Percentiles rank a stretch among this genome's conserved stretches.
phyloP scores from a whole-genome alignment of 306 rosid species.

The Cicer judaicum region DNA sequence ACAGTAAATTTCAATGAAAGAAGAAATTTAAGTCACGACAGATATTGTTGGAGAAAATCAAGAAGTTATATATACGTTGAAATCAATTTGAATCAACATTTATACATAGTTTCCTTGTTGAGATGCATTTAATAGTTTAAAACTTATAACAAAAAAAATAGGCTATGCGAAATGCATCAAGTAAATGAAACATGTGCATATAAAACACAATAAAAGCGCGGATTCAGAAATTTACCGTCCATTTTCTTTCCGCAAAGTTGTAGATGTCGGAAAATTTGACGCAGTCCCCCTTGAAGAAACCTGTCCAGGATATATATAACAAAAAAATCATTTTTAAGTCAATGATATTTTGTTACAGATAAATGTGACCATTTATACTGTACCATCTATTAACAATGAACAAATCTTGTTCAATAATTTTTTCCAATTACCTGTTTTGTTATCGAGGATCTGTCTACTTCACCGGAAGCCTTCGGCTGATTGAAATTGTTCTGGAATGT shows the following conservation, averaged over 20 bases:
- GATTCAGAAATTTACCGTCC: constrained; percentile 62
- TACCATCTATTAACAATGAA: constrained; percentile 29
- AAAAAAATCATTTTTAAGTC: constrained; percentile 26
- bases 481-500: constrained; percentile 76
- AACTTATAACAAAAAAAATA: constrained; percentile 9
- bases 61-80: not conserved
- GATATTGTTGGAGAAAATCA: constrained; percentile 23
- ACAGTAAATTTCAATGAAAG: constrained; percentile 17
- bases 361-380: not conserved
- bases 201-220: constrained; percentile 24
- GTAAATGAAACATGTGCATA: constrained; percentile 13
- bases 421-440: constrained; percentile 61
- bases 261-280: constrained; percentile 59
- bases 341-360: not conserved
- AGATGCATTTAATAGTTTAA: constrained; percentile 14
- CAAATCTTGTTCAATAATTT: constrained; percentile 12
- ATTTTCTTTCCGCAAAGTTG: constrained; percentile 61
- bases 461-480: constrained; percentile 59
- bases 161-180: constrained; percentile 1
- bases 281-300: constrained; percentile 61
- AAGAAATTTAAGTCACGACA: not conserved
- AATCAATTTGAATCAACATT: constrained; percentile 15
- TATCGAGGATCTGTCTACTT: constrained; percentile 52
- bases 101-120: constrained; percentile 24
- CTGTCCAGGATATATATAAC: constrained; percentile 48